A percentile compares a stretch with the other conserved stretches of the same genome.
These are phyloP conservation scores for Leccinum pachyderme DNA, from an alignment of 1,284 basidiomycete species.

Conservation along the genomic window DNA sequence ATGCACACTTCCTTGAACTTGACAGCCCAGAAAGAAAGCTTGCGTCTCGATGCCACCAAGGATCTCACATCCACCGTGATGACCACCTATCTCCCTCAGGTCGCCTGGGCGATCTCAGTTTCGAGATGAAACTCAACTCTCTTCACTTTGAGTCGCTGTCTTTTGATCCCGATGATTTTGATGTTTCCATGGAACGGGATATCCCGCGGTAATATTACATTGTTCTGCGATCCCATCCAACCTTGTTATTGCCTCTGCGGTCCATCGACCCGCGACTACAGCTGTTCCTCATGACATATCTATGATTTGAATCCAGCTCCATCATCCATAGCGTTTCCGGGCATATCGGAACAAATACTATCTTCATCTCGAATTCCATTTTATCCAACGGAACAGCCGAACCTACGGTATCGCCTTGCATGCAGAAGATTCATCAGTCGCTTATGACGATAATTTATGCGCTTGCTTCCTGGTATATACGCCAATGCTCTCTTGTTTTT, in stretches of 20 bases:
- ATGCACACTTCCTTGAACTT: constrained; percentile 21
- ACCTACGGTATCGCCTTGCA: not conserved
- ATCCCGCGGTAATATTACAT: constrained; percentile 13
- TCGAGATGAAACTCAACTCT: constrained; percentile 67
- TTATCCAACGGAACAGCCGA: constrained; percentile 4
- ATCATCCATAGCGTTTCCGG: not conserved
- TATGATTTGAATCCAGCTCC: constrained; percentile 6
- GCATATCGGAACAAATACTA: constrained; percentile 2
- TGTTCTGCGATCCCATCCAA: not conserved
- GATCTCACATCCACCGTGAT: constrained; percentile 1
- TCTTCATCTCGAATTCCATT: not conserved
- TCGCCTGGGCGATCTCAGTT: constrained; percentile 37
- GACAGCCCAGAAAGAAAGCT: constrained; percentile 15
- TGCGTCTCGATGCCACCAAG: constrained; percentile 6
- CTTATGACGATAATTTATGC: constrained; percentile 12
- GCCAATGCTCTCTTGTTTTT: constrained; percentile 15
- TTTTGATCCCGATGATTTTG: constrained; percentile 58
- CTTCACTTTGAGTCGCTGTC: constrained; percentile 66
- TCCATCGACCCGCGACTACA: not conserved
- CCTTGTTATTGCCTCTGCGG: not conserved
- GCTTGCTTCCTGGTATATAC: constrained; percentile 15
- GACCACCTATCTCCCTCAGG: constrained; percentile 1
- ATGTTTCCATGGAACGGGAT: constrained; percentile 23
- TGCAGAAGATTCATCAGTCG: constrained; percentile 6
- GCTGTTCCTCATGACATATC: constrained; percentile 2